phyloP scores from a whole-genome alignment of 2,329 filamentous ascomycete species.

The Didymella segeticola region DNA sequence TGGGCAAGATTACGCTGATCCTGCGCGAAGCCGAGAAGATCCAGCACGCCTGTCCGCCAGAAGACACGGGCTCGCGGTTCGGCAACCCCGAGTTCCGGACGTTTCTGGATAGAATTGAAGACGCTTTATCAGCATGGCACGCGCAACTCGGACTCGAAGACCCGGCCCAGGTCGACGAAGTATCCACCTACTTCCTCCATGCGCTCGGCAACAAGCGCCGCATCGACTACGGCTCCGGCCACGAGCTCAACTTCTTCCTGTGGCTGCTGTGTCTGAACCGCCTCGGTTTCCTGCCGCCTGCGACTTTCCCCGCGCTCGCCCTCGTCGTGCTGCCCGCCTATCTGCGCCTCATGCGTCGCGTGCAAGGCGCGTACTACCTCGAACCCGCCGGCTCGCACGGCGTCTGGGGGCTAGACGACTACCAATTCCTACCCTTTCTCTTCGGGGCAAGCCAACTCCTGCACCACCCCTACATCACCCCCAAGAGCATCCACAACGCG shows the following conservation, averaged over 20 bases:
- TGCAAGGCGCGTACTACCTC: conserved; percentile 94
- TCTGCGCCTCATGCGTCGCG: conserved; percentile 80
- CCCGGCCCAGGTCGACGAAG: conserved; percentile 68
- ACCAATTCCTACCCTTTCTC: conserved; percentile 61
- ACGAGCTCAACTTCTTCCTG: conserved; percentile 95
- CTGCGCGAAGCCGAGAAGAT: conserved; percentile 73
- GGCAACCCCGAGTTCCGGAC: conserved; percentile 90
- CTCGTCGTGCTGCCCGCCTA: conserved; percentile 84
- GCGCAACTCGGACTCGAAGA: conserved; percentile 61
- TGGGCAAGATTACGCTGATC: conserved; percentile 71
- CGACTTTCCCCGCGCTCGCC: conserved; percentile 76
- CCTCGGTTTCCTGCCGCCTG: conserved; percentile 66
- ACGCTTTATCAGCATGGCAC: conserved; percentile 67
- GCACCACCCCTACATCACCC: conserved; percentile 67
- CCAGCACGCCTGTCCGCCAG: conserved; percentile 73
- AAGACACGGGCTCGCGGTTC: conserved; percentile 90
- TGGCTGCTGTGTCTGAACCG: conserved; percentile 96
- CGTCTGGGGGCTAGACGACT: conserved; percentile 61
- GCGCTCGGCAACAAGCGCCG: conserved; percentile 80
- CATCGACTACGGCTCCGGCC: conserved; percentile 96
- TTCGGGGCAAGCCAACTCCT: conserved; percentile 62
- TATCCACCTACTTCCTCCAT: conserved; percentile 79
- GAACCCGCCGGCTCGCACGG: conserved; percentile 71
- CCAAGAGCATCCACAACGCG: conserved; percentile 77
- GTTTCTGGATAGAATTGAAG: conserved; percentile 72